Evolutionary conservation across 768 basidiomycete genomes (phyloP).

Genomic region (Tricholoma matsutake): DNA sequence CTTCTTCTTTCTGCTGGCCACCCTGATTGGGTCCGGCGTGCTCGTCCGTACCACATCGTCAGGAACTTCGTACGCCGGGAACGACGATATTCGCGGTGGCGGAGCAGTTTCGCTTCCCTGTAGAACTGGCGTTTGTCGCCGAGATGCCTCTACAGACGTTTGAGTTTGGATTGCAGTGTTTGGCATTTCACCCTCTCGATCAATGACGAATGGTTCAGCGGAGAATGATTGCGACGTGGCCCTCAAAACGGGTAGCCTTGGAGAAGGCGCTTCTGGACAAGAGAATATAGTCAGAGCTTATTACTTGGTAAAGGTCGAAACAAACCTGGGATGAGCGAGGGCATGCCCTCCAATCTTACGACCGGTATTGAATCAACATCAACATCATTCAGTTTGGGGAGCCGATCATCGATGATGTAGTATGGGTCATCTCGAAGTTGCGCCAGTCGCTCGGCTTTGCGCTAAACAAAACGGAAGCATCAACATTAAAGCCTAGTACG

Average conservation of each 20-base stretch:
- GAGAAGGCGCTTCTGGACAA: conserved; percentile 26
- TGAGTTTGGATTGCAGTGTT: conserved; percentile 38
- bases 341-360: conserved; percentile 75
- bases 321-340: conserved; percentile 37
- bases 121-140: conserved; percentile 14
- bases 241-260: conserved; percentile 44
- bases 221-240: conserved; percentile 38
- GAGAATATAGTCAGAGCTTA: background rate
- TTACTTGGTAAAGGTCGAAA: conserved; percentile 1
- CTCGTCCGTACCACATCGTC: conserved; percentile 41
- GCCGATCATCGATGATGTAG: conserved; percentile 72
- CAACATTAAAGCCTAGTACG: background rate
- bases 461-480: conserved; percentile 37
- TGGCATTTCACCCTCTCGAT: conserved; percentile 86
- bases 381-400: conserved; percentile 33
- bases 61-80: conserved; percentile 53
- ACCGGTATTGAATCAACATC: conserved; percentile 94
- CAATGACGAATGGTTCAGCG: conserved; percentile 56
- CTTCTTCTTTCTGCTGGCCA: conserved; percentile 69
- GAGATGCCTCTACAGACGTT: conserved; percentile 26
- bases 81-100: conserved; percentile 36
- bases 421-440: conserved; percentile 86
- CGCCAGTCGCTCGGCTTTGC: conserved; percentile 71
- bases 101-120: conserved; percentile 26
- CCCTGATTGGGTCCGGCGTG: conserved; percentile 71